A percentile compares a stretch with the other conserved stretches of the same genome.
Conservation (phyloP, 768 basidiomycete species). For the Neoboletus brunneissimus region DNA sequence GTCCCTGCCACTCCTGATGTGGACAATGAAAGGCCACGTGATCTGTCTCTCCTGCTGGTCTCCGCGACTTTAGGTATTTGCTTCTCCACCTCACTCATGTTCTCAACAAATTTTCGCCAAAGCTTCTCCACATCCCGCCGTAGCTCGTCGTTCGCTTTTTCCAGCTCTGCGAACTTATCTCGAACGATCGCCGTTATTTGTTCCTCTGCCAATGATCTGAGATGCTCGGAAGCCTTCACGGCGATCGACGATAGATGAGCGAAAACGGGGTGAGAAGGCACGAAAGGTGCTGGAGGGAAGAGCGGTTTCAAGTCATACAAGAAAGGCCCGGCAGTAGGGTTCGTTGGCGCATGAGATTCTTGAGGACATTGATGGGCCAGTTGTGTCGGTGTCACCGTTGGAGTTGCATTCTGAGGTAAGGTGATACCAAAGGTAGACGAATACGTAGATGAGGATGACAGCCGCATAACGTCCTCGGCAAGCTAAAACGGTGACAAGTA, state of each 20-base stretch:
- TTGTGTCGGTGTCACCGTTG: slow-evolving; percentile 27
- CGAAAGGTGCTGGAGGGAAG: slow-evolving; percentile 74
- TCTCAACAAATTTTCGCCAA: slow-evolving; percentile 59
- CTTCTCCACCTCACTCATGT: slow-evolving; percentile 43
- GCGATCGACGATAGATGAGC: slow-evolving; percentile 61
- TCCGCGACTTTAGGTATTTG: slow-evolving; percentile 25
- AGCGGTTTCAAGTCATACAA: slow-evolving; percentile 57
- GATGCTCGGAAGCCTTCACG: slow-evolving; percentile 47
- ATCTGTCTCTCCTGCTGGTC: slow-evolving; percentile 19
- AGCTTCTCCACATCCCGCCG: slow-evolving; percentile 56
- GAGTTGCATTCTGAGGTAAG: slow-evolving; percentile 31
- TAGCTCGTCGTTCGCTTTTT: slow-evolving; percentile 51
- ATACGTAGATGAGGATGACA: slow-evolving; percentile 42
- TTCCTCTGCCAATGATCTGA: slow-evolving; percentile 57
- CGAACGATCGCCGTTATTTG: slow-evolving; percentile 51
- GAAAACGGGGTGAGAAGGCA: slow-evolving; percentile 72
- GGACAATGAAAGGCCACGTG: slow-evolving; percentile 19
- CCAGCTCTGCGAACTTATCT: slow-evolving; percentile 54
- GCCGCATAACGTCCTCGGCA: slow-evolving; percentile 21
- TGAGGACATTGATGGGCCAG: slow-evolving; percentile 27
- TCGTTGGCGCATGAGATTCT: slow-evolving; percentile 24
- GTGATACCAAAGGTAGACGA: slow-evolving; percentile 46
- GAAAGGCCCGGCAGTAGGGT: slow-evolving; percentile 31
- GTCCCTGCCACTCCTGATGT: slow-evolving; percentile 27
- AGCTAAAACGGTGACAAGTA: slow-evolving; percentile 20